Conservation (phyloP, 139 green algal genomes). For the Raphidocelis subcapitata region DNA sequence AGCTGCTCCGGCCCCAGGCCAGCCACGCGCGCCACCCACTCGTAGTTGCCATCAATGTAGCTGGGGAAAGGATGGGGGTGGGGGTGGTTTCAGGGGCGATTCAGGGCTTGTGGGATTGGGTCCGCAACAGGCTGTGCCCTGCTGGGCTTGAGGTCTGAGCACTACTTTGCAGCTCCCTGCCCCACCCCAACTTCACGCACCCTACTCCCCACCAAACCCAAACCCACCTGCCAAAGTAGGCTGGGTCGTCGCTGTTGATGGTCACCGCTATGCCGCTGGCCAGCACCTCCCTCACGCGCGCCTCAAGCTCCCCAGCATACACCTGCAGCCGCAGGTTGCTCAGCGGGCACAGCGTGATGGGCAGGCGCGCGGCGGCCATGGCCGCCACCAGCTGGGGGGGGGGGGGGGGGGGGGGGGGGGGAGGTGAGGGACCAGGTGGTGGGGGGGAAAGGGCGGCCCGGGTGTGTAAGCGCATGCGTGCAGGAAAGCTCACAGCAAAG, state of each 20-base stretch:
- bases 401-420: too few species aligned
- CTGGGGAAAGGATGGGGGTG: background rate
- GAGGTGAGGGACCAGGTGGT: too few species aligned
- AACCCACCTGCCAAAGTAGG: constrained; percentile 47
- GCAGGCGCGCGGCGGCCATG: constrained; percentile 17
- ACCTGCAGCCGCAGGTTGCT: constrained; percentile 67
- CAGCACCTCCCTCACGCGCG: constrained; percentile 32
- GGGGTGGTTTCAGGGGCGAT: too few species aligned
- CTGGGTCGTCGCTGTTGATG: constrained; percentile 65
- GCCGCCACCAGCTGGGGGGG: constrained; percentile 51
- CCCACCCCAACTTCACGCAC: too few species aligned
- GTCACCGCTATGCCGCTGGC: constrained; percentile 36
- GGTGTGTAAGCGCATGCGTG: too few species aligned
- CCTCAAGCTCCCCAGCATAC: constrained; percentile 37
- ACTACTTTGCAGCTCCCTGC: too few species aligned
- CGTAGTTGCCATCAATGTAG: constrained; percentile 54
- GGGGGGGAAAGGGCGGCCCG: too few species aligned
- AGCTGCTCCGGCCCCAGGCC: constrained; percentile 21
- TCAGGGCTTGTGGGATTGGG: too few species aligned
- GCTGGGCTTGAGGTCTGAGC: too few species aligned
- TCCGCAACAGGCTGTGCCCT: too few species aligned
- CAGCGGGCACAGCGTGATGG: constrained; percentile 76
- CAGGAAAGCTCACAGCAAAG: too few species aligned
- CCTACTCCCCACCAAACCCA: too few species aligned
- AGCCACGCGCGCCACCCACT: constrained; percentile 26